Base-by-base conservation (phyloP, 2,329 filamentous ascomycete genomes). In the Trichoderma endophyticum region DNA sequence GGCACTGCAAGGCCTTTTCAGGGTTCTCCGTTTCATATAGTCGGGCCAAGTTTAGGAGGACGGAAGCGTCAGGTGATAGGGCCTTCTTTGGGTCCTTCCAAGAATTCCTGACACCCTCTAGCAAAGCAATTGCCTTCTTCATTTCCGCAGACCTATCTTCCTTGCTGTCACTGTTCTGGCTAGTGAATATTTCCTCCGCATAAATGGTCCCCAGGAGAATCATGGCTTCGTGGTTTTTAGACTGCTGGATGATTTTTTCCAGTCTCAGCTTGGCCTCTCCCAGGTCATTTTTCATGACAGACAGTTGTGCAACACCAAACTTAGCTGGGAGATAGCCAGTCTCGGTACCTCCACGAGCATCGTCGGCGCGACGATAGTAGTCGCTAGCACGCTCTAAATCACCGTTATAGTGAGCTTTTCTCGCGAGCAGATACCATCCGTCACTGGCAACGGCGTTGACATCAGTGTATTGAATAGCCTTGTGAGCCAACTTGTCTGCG, bases 381-480 rank as follows among this genome's bases (percentile, higher is more conserved):
- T 97, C 93, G 24, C 88, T 89, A 2, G 96, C 95, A 71, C 90
- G 91, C 24, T 91, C 86, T 7, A 89, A 82, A 72, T 98, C 91
- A 56, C 92, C 92, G 72, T 90, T 88, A 75, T 94, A 93, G 79
- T 99, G 96, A 74, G 95, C 93, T 80, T 97, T 98, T 73, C 95
- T 88, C 32, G 94, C 96, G 54, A 98, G 88, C 9, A 98, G 84
- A 82, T 98, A 99, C 95, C 95, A 98, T 43, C 96, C 97, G 79
- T 99, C 97, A 82, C 95, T 97, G 28, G 95, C 95, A 80, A 98
- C 94, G 4, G 95, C 93, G 80, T 97, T 97, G 76, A 98, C 93
- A 79, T 99, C 96, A 3, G 96, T 98, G 77, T 93, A 92, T 78
- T 98, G 94, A 74, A 99, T 98, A 7, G 96, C 95, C 80, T 96